Evolutionary conservation across 305 asterid species (phyloP).

Genomic region (Fraxinus albicans): DNA sequence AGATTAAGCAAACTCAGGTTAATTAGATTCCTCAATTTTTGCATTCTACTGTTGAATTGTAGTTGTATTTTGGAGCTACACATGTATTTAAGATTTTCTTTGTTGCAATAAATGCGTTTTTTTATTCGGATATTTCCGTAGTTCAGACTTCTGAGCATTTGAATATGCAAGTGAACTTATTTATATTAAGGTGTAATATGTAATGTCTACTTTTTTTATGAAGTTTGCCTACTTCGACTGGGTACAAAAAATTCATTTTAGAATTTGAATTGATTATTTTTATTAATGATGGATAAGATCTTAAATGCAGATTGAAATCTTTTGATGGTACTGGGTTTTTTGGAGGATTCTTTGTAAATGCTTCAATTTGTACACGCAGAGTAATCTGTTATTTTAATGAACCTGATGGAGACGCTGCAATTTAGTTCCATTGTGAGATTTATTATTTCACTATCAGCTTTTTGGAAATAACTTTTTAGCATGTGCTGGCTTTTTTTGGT

Average conservation of each 20-base stretch:
- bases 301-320: background rate
- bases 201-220: background rate
- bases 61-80: background rate
- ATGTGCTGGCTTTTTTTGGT: background rate
- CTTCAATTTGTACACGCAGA: background rate
- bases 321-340: background rate
- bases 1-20: conserved; percentile 73
- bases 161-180: background rate
- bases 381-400: background rate
- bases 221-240: background rate
- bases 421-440: background rate
- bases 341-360: background rate
- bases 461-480: background rate
- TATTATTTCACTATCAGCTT: background rate
- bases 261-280: background rate
- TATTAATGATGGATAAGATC: conserved; percentile 1
- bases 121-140: no score
- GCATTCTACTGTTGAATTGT: background rate
- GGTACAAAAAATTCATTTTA: background rate
- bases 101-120: background rate
- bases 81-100: background rate
- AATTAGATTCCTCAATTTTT: conserved; percentile 7
- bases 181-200: background rate
- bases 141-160: background rate
- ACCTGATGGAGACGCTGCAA: background rate